Conservation (phyloP, 1,139 yeast species). For the Debaryomycetaceae sp. region DNA sequence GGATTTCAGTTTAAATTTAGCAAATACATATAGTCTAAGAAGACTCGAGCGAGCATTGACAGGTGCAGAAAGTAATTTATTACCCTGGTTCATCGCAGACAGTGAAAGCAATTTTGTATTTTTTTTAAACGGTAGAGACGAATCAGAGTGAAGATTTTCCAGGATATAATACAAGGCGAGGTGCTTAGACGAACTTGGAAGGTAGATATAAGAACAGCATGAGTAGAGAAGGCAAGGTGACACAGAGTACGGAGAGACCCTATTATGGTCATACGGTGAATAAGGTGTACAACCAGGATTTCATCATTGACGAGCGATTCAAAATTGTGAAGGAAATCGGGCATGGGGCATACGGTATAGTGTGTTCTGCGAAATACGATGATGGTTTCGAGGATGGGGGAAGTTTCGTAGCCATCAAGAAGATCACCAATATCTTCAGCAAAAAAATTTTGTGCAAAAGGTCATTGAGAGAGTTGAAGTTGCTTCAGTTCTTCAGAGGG, state of each 20-base stretch:
- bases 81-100: no score
- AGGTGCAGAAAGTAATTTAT: no score
- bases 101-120: no score
- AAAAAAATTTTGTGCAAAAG: conserved; percentile 86
- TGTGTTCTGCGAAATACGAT: conserved; percentile 88
- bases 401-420: conserved; percentile 79
- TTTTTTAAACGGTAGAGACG: no score
- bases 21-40: not conserved
- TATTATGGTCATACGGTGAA: conserved; percentile 38
- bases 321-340: conserved; percentile 88
- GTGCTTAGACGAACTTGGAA: no score
- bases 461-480: conserved; percentile 82
- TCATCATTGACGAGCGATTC: conserved; percentile 80
- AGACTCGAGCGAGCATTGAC: no score
- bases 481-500: conserved; percentile 87
- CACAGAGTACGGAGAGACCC: conserved; percentile 2
- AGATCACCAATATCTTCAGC: conserved; percentile 87
- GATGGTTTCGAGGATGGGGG: conserved; percentile 47
- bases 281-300: conserved; percentile 83
- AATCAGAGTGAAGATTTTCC: no score
- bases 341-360: conserved; percentile 96
- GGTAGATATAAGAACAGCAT: not conserved
- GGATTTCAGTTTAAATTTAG: not conserved
- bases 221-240: conserved; percentile 1
- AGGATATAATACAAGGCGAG: no score